Base-by-base conservation (phyloP, 257 asterid species). In the Przewalskia tangutica region DNA sequence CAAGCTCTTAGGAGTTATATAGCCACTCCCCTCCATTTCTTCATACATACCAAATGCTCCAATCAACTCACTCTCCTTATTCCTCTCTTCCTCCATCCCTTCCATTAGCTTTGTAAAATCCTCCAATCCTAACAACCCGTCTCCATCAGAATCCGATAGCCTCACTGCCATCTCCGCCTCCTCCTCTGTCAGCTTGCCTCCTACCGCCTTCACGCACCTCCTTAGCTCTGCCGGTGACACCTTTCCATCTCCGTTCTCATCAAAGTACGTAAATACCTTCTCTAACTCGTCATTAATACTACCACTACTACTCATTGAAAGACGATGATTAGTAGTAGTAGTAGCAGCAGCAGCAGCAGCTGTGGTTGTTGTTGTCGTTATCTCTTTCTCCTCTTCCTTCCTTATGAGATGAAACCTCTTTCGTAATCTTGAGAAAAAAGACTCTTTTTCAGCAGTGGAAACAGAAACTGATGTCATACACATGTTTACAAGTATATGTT, bases 1-100 rank as follows among this genome's bases (percentile, higher is more conserved):
- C 89, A 91, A 82, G 80, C 97, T 92, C 82, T 80, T 86, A 4
- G 93, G 89, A 5, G 93, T 92, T 18, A 92, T 92, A 84, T 86
- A 85, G 20, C 90, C 94, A 59, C 88, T 85, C 8, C 90, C 95
- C 20, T 86, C 92, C 89, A 81, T 67, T 64, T 84, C 93, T 59
- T 84, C 93, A 84, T 92, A 92, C 91, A 86, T 82, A 53, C 78
- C 86, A 85, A 92, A 92, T 51, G 88, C 90, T 84, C 82, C 92
- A 9, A 40, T 86, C 82, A 92, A 53, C 75, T 88, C 93, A 54
- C 83, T 60, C 59, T 64, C 86, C 65, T 71, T 71, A 71, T 62
- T 89, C 78, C 89, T 92, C 4, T 90, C 97, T n/a, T 87, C 91
- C 3, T 81, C 93, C 4, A 79, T 91, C 0, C 79, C 90, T 77